A percentile compares a stretch with the other conserved stretches of the same genome.
phyloP scores from a whole-genome alignment of 2,329 filamentous ascomycete genomes.

The Exophiala oligosperma region DNA sequence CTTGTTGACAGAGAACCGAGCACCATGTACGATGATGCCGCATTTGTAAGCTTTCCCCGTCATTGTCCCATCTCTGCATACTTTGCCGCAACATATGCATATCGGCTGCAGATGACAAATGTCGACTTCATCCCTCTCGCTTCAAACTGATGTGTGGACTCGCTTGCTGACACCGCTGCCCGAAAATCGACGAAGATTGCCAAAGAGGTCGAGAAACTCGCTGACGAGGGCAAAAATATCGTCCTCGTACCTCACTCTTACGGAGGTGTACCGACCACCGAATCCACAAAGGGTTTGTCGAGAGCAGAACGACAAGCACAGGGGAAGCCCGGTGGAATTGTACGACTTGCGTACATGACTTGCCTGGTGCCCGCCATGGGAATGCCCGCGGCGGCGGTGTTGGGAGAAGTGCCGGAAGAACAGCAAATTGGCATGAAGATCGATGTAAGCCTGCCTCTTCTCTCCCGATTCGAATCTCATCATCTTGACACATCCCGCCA shows the following conservation, averaged over 20 bases:
- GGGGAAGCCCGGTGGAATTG: constrained; percentile 35
- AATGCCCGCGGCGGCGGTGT: neutral
- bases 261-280: constrained; percentile 35
- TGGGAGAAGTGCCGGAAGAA: neutral
- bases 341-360: constrained; percentile 35
- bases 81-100: too few relatives aligned
- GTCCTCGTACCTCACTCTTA: constrained; percentile 39
- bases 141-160: too few relatives aligned
- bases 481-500: neutral
- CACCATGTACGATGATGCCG: constrained; percentile 35
- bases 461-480: neutral
- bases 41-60: neutral
- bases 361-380: constrained; percentile 36
- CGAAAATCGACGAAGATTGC: constrained; percentile 23
- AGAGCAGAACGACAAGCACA: constrained; percentile 31
- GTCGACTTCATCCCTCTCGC: too few relatives aligned
- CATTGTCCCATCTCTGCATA: neutral
- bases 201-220: constrained; percentile 27
- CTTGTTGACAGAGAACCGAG: constrained; percentile 13
- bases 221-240: constrained; percentile 36
- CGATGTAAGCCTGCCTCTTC: neutral
- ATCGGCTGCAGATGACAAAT: too few relatives aligned
- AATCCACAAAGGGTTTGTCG: constrained; percentile 33
- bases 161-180: too few relatives aligned
- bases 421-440: neutral